Evolutionary conservation across 192 early-diverging fungal genomes (phyloP).

Genomic region (Gamsiella multidivaricata): DNA sequence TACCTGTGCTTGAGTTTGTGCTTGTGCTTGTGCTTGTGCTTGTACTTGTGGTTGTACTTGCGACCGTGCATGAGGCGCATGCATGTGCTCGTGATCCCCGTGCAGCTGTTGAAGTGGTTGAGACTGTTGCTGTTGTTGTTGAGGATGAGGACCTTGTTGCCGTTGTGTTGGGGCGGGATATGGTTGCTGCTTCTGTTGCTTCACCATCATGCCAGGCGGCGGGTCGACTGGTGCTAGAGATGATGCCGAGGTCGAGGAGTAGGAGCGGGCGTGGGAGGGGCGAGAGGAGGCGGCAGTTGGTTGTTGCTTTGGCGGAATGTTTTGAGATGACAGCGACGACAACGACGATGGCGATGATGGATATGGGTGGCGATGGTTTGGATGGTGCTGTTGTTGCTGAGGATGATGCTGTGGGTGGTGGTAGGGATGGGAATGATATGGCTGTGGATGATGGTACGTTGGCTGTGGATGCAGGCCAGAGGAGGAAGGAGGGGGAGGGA

Average conservation of each 20-base stretch:
- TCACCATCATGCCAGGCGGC: slow-evolving; percentile 10
- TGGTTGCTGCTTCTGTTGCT: slow-evolving; percentile 18
- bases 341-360: slow-evolving; percentile 3
- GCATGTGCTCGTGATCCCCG: slow-evolving; percentile 6
- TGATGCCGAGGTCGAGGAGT: not conserved
- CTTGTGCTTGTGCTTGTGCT: not conserved
- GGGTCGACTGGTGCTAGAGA: slow-evolving; percentile 1
- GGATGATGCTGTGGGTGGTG: slow-evolving; percentile 1
- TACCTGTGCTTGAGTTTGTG: not conserved
- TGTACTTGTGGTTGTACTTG: slow-evolving; percentile 11
- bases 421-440: not conserved
- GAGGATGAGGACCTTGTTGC: slow-evolving; percentile 7
- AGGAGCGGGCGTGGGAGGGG: slow-evolving; percentile 5
- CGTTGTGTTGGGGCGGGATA: slow-evolving; percentile 1
- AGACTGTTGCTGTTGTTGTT: slow-evolving; percentile 7
- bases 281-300: not conserved
- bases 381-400: not conserved
- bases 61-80: slow-evolving; percentile 18
- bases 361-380: not conserved
- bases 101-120: slow-evolving; percentile 6
- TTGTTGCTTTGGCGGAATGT: not conserved
- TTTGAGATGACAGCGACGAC: not conserved
- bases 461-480: slow-evolving; percentile 7
- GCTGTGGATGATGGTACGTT: slow-evolving; percentile 3
- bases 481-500: slow-evolving; percentile 5